Base-by-base conservation (phyloP, 305 asterid species). In the Rubia tinctorum region DNA sequence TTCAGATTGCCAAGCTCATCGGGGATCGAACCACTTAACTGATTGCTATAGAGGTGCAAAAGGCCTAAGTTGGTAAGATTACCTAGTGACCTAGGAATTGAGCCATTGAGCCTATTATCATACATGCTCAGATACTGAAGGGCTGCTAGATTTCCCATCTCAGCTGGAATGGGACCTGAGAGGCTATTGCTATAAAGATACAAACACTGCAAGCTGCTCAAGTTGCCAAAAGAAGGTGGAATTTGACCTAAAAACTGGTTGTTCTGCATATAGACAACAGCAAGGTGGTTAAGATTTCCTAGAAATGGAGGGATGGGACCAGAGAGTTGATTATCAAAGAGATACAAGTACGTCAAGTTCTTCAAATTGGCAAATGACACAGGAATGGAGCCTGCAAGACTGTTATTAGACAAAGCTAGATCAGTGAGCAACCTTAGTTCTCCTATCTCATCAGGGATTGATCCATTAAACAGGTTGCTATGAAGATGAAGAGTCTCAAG, bases 91-190 rank as follows among this genome's bases (percentile, higher is more conserved):
- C 78, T 75, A 0, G 97, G 97, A 56, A 92, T 85, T 0, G 86
- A 73, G 3, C 97, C 97, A 0, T 78, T 76, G 73, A 92, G 66
- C 68, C 82, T 82, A 62, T 92, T 92, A 82, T 83, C 82, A 81
- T 85, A 91, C 78, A 92, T 89, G 82, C 88, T 92, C 85, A 92
- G 69, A 42, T 83, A 84, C 72, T 83, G 87, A 79, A 92, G 75
- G n/a, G 85, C 78, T 77, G 63, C 81, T 79, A 90, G 74, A 27
- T 84, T 59, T 84, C 85, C 89, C 1, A 92, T 71, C 87, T 90
- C 96, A 7, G 76, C 72, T 8, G 97, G 96, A 84, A 92, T 92
- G 75, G 39, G 30, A 59, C 65, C 65, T 9, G 65, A 59, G 37
- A 59, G 65, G 37, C 9, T 23, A 59, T 59, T 59, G 37, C 18